These are phyloP conservation scores for Mycena rosella DNA, from an alignment of 768 basidiomycete species.

Conservation along the genomic window DNA sequence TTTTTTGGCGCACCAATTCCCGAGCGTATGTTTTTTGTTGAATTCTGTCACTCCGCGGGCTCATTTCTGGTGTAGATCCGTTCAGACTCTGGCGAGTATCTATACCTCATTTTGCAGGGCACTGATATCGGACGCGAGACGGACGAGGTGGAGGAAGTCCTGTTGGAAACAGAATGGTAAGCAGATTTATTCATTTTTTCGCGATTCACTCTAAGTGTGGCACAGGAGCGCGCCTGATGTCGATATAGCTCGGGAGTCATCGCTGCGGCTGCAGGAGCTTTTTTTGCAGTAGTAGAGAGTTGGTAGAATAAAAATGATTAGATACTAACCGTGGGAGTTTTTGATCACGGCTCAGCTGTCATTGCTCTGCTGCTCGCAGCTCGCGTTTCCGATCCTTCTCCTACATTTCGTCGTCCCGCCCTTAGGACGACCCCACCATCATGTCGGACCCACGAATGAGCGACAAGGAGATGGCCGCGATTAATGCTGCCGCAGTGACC, in stretches of 20 bases:
- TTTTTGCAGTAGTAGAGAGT: constrained; percentile 42
- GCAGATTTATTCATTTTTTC: constrained; percentile 37
- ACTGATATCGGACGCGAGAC: constrained; percentile 75
- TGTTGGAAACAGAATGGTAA: constrained; percentile 89
- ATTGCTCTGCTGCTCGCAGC: neutral
- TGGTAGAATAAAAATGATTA: constrained; percentile 1
- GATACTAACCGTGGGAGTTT: constrained; percentile 28
- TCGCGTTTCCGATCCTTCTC: neutral
- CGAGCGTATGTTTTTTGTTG: constrained; percentile 66
- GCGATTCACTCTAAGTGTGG: neutral
- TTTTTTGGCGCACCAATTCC: constrained; percentile 86
- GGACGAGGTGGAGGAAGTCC: constrained; percentile 73
- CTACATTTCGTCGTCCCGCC: constrained; percentile 16
- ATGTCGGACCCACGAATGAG: constrained; percentile 73
- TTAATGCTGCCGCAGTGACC: constrained; percentile 92
- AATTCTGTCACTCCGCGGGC: constrained; percentile 30
- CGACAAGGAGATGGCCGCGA: constrained; percentile 79
- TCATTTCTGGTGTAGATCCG: constrained; percentile 67
- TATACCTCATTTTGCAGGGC: constrained; percentile 84
- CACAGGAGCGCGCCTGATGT: constrained; percentile 45
- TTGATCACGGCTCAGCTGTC: neutral
- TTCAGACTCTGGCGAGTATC: constrained; percentile 82
- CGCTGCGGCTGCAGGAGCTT: constrained; percentile 55
- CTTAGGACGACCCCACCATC: constrained; percentile 24
- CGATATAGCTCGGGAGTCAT: constrained; percentile 53